Evolutionary conservation across 106 monocot species (phyloP).

Genomic region (Cymbidium sinense): DNA sequence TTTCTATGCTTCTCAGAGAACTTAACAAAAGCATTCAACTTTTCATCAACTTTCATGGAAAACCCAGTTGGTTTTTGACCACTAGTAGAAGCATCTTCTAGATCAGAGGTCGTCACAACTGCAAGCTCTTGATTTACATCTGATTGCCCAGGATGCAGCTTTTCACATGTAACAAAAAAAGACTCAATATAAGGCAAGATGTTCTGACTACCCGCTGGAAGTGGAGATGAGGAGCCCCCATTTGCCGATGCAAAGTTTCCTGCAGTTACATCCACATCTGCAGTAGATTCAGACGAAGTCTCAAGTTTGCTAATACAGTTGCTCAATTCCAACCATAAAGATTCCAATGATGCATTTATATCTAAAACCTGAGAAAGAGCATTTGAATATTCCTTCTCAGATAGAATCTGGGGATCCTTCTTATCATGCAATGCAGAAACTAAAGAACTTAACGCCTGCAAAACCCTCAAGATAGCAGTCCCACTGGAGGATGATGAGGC

Average conservation of each 20-base stretch:
- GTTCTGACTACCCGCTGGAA: constrained; percentile 87
- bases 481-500: constrained; percentile 75
- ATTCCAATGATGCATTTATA: constrained; percentile 73
- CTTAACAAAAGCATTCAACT: constrained; percentile 67
- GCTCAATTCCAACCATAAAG: constrained; percentile 86
- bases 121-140: constrained; percentile 38
- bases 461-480: constrained; percentile 79
- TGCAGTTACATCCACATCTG: constrained; percentile 36
- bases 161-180: constrained; percentile 95
- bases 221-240: constrained; percentile 46
- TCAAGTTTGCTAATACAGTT: constrained; percentile 88
- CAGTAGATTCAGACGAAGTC: constrained; percentile 54
- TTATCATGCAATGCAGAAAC: constrained; percentile 65
- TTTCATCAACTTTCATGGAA: constrained; percentile 50
- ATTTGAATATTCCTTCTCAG: constrained; percentile 50
- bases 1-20: constrained; percentile 90
- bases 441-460: constrained; percentile 88
- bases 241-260: constrained; percentile 24
- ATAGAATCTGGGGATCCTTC: constrained; percentile 46
- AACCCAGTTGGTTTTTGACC: constrained; percentile 29
- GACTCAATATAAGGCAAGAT: constrained; percentile 95
- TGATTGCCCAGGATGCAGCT: constrained; percentile 54
- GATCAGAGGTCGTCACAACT: constrained; percentile 26
- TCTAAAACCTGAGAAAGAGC: constrained; percentile 65
- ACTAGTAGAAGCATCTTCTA: constrained; percentile 48